Percentiles rank a stretch among this genome's conserved stretches.
These are phyloP conservation scores for Graphiopsis chlorocephala DNA, from an alignment of 2,329 filamentous ascomycete species.

Conservation along the genomic window DNA sequence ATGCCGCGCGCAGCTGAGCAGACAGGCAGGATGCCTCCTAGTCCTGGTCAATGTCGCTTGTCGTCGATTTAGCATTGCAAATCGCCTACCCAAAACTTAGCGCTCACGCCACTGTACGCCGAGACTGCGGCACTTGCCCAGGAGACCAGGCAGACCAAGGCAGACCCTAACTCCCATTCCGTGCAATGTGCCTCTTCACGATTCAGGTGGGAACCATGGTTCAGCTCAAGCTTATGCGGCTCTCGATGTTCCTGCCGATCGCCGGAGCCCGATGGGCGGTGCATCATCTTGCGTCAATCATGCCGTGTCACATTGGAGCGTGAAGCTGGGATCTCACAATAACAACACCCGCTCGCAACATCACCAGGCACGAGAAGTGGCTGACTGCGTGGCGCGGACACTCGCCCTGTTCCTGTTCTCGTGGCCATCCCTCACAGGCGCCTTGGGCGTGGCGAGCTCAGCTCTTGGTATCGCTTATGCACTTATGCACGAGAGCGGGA, in stretches of 20 bases:
- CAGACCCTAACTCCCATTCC: neutral
- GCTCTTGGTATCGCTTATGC: neutral
- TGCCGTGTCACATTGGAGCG: constrained; percentile 1
- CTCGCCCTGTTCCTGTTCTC: neutral
- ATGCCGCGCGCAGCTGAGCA: neutral
- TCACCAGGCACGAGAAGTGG: neutral
- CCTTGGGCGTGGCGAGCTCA: neutral
- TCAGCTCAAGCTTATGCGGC: neutral
- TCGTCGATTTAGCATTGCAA: constrained; percentile 5
- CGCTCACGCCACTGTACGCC: neutral
- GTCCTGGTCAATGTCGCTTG: neutral
- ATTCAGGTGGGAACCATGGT: neutral
- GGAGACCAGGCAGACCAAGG: too few relatives aligned
- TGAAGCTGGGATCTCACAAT: neutral
- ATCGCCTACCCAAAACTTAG: neutral
- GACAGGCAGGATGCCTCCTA: neutral
- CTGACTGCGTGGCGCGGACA: neutral
- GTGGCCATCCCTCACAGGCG: neutral
- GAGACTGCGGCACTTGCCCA: neutral
- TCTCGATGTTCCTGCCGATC: neutral
- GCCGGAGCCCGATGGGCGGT: neutral
- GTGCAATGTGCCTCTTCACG: neutral
- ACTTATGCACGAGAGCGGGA: neutral
- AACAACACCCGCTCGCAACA: neutral
- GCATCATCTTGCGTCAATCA: neutral